Evolutionary conservation across 805 yeast species (phyloP), one percentile per base, ranked within the genome.

Genomic region (Candida lessepsii): DNA sequence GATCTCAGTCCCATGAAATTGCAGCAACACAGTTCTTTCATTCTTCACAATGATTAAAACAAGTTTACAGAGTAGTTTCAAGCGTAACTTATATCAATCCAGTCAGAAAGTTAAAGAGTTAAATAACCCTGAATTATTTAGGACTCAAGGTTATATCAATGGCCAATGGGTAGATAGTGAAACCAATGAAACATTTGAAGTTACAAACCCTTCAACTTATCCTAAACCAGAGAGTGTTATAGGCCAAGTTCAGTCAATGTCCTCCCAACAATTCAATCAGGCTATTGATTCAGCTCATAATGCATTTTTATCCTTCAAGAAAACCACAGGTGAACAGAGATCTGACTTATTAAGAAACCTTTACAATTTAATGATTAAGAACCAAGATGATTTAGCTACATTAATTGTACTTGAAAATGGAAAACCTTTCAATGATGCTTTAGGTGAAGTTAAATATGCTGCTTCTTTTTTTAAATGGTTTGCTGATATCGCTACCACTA

Each of bases 381-480:
- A 85, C 57, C 65, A 67, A 19, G 78, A 76, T 5, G 93, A 84
- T 54, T 70, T 85, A 46, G 90, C 88, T 24, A 71, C 59, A 41
- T 56, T 85, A 35, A 67, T 80, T 39, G 78, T 85, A 11, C 60
- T 77, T 46, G 95, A 85, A 55, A 86, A 85, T 56, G 95, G 95
- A 25, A 85, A 85, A 60, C 76, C 90, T 1, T 60, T 71, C 10
- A 72, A 78, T 1, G 93, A 85, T 56, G 81, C 91, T n/a, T 56
- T 63, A 36, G 90, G 89, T 4, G 93, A 85, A 57, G 71, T 84
- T 20, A 58, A 53, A 36, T 80, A 81, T 50, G 81, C 84, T 8
- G 83, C 87, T 1, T 76, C 86, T 5, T 89, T 84, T 61, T 84
- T 86, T 58, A 89, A 87, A 56, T 90, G 97, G 96, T 90, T 80